Evolutionary conservation across 2,329 filamentous ascomycete genomes (phyloP).

Genomic region (Aureobasidium mangrovei): DNA sequence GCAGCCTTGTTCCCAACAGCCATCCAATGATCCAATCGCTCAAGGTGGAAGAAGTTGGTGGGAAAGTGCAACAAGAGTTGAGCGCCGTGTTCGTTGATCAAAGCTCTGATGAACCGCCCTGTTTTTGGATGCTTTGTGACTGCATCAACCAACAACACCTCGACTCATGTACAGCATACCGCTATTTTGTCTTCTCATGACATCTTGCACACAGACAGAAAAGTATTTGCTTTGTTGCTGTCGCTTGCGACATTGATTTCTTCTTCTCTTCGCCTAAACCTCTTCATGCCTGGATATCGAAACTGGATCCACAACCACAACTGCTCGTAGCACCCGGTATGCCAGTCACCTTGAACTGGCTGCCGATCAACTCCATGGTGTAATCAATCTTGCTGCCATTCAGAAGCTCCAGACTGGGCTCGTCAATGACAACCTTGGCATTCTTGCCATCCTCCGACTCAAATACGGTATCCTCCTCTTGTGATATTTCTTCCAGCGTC

Average conservation of each 20-base stretch:
- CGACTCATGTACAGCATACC: too few species aligned
- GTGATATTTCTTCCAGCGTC: conserved; percentile 45
- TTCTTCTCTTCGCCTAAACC: neutral
- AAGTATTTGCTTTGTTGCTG: neutral
- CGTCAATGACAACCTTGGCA: conserved; percentile 82
- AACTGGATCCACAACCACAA: conserved; percentile 95
- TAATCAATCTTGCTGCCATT: conserved; percentile 95
- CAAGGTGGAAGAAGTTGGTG: too few species aligned
- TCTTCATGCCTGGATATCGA: conserved; percentile 58
- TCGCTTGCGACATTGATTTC: neutral
- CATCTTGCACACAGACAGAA: neutral
- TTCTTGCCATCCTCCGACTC: conserved; percentile 45
- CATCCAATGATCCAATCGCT: neutral
- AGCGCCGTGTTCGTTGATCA: too few species aligned
- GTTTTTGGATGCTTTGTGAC: too few species aligned
- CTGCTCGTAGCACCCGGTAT: conserved; percentile 88
- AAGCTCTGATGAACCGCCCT: too few species aligned
- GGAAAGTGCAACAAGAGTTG: too few species aligned
- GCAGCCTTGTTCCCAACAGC: conserved; percentile 2
- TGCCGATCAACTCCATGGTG: conserved; percentile 88
- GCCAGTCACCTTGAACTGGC: conserved; percentile 92
- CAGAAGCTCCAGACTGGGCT: conserved; percentile 74
- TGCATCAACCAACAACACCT: too few species aligned
- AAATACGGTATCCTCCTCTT: conserved; percentile 83
- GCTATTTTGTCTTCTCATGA: neutral